These are phyloP conservation scores for Xylariales sp. DNA, from an alignment of 2,329 filamentous ascomycete species.

Conservation along the genomic window DNA sequence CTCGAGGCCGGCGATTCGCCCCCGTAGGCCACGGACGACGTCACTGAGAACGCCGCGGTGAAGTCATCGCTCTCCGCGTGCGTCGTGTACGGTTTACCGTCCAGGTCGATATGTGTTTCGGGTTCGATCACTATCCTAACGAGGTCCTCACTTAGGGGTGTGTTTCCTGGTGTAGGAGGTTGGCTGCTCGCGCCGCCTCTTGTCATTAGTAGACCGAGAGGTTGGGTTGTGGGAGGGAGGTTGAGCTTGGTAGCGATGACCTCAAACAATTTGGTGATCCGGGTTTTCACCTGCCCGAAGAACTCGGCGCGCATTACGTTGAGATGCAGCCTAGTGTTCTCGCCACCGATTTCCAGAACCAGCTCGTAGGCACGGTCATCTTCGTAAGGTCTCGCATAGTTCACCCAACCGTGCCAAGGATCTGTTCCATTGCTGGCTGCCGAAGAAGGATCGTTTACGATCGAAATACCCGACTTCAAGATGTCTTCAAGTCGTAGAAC, in stretches of 20 bases:
- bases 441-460: conserved; percentile 44
- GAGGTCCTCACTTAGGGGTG: conserved; percentile 64
- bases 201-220: conserved; percentile 63
- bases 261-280: conserved; percentile 70
- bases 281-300: conserved; percentile 63
- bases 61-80: conserved; percentile 22
- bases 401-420: conserved; percentile 51
- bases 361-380: conserved; percentile 71
- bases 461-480: conserved; percentile 77
- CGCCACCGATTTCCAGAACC: conserved; percentile 73
- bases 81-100: conserved; percentile 45
- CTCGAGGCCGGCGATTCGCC: conserved; percentile 28
- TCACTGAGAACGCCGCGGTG: conserved; percentile 21
- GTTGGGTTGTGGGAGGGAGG: conserved; percentile 54
- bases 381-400: conserved; percentile 82
- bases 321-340: conserved; percentile 43
- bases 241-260: conserved; percentile 80
- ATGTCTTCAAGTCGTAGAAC: conserved; percentile 77
- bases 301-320: conserved; percentile 63
- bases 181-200: conserved; percentile 58
- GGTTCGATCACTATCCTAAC: conserved; percentile 61
- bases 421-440: conserved; percentile 19
- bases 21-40: conserved; percentile 26
- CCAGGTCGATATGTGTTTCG: conserved; percentile 54
- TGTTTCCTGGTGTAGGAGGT: conserved; percentile 63